phyloP scores from a whole-genome alignment of 345 rosid species.

The Psidium guajava region DNA sequence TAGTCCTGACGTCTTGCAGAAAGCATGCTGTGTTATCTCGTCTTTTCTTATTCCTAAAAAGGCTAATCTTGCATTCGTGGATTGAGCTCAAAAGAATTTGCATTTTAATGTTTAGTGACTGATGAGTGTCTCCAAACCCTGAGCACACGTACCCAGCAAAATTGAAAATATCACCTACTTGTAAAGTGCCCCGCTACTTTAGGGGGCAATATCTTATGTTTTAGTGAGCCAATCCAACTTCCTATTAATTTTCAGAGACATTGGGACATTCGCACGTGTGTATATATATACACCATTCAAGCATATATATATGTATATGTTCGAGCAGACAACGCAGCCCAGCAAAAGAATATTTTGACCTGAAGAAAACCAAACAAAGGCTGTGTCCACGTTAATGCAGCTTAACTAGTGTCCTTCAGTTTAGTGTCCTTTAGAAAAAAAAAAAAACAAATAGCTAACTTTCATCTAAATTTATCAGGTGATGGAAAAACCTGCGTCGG shows the following conservation, averaged over 20 bases:
- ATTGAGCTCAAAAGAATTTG: neutral
- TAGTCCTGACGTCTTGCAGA: neutral
- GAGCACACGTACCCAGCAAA: neutral
- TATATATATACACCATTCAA: neutral
- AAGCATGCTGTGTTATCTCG: neutral
- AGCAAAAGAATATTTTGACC: neutral
- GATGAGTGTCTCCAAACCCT: neutral
- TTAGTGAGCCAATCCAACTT: neutral
- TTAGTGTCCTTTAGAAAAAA: neutral
- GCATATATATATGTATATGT: neutral
- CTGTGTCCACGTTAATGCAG: neutral
- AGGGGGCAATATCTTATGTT: neutral
- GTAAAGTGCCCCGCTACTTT: neutral
- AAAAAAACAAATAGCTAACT: neutral
- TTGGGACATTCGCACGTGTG: neutral
- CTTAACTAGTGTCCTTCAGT: neutral
- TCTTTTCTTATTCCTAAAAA: neutral
- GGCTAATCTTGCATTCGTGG: neutral
- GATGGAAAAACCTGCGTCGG: slow-evolving; percentile 13
- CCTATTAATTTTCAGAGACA: neutral
- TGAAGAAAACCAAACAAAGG: neutral
- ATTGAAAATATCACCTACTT: neutral
- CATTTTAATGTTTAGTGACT: neutral
- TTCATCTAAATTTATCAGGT: neutral
- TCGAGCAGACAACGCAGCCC: neutral